These are phyloP conservation scores for Trichothecium roseum DNA, from an alignment of 2,329 filamentous ascomycete species.

Conservation along the genomic window DNA sequence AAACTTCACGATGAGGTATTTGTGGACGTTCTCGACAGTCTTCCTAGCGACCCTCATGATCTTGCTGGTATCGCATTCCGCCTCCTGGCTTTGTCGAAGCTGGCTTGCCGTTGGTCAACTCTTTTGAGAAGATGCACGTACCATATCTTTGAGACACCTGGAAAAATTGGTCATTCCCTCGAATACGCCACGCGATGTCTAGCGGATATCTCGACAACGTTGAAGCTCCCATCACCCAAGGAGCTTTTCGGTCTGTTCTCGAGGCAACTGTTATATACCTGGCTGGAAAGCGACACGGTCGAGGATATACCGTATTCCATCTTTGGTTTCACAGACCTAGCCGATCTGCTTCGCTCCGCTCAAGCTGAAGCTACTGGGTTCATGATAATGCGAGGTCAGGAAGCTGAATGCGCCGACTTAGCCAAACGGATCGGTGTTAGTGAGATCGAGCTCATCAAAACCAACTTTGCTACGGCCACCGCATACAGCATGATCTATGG, in stretches of 20 bases:
- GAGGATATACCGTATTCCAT: constrained; percentile 72
- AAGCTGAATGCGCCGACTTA: constrained; percentile 50
- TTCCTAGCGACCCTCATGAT: constrained; percentile 64
- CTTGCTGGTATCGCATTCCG: constrained; percentile 79
- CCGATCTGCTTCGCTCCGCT: constrained; percentile 58
- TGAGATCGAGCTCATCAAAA: constrained; percentile 47
- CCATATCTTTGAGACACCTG: constrained; percentile 86
- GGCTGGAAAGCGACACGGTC: constrained; percentile 60
- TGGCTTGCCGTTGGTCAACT: constrained; percentile 79
- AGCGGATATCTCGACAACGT: constrained; percentile 48
- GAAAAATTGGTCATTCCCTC: constrained; percentile 53
- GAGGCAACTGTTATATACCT: constrained; percentile 83
- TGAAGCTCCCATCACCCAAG: constrained; percentile 55
- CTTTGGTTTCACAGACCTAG: constrained; percentile 65
- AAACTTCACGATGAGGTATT: constrained; percentile 77
- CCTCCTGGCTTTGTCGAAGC: constrained; percentile 60
- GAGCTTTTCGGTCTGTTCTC: constrained; percentile 77
- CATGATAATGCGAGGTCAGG: constrained; percentile 70
- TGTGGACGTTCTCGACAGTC: constrained; percentile 65
- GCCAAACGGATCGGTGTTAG: constrained; percentile 44
- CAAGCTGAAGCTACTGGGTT: constrained; percentile 72
- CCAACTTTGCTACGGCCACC: constrained; percentile 66
- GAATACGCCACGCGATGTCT: constrained; percentile 67
- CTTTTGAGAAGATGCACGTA: constrained; percentile 81
- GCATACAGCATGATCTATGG: constrained; percentile 72